Evolutionary conservation across 345 rosid genomes (phyloP).

Genomic region (Citrus sp.): DNA sequence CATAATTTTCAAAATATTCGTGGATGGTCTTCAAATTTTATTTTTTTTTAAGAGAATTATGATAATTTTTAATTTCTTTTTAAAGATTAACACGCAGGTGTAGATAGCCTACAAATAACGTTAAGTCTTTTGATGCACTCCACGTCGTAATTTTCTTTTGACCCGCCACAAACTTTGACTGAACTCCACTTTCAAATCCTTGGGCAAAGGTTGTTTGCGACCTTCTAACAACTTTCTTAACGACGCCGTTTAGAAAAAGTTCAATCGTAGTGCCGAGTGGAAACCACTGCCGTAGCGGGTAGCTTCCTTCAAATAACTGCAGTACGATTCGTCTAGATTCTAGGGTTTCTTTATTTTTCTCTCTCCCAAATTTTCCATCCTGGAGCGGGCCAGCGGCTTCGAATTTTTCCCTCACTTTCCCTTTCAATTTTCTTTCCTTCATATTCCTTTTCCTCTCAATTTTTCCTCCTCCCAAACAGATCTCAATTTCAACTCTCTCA

Average conservation of each 20-base stretch:
- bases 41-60: no score
- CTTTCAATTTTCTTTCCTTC: slow-evolving; percentile 2
- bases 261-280: background rate
- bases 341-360: slow-evolving; percentile 45
- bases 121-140: background rate
- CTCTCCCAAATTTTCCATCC: background rate
- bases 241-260: background rate
- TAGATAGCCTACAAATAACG: no score
- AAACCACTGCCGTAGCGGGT: background rate
- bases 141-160: background rate
- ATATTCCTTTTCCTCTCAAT: background rate
- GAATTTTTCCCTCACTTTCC: slow-evolving; percentile 6
- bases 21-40: no score
- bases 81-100: no score
- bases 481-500: slow-evolving; percentile 18
- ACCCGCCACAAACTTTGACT: background rate
- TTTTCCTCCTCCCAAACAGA: slow-evolving; percentile 22
- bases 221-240: background rate
- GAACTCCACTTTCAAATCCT: background rate
- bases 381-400: slow-evolving; percentile 13
- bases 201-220: background rate
- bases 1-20: no score
- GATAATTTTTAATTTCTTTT: no score
- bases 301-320: background rate
- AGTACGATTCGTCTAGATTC: slow-evolving; percentile 25